phyloP scores from a whole-genome alignment of 306 rosid genomes.

The Medicago arabica region DNA sequence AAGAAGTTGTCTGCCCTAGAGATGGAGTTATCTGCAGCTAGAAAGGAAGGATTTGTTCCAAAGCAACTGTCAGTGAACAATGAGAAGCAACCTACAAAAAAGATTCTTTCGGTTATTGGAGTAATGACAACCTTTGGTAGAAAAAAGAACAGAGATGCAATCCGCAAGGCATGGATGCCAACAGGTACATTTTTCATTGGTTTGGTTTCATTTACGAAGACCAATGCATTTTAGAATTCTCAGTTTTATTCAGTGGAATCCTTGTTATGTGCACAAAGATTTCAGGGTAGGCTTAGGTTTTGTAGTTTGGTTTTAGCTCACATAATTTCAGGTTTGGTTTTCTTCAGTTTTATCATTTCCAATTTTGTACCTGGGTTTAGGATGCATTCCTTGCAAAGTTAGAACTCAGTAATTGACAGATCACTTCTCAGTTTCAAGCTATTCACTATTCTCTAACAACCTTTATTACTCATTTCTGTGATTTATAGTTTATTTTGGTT shows the following conservation, averaged over 20 bases:
- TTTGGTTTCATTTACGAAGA: constrained; percentile 22
- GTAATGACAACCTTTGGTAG: constrained; percentile 69
- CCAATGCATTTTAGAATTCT: constrained; percentile 7
- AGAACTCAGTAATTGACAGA: constrained; percentile 25
- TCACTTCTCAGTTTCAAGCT: constrained; percentile 21
- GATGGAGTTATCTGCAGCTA: constrained; percentile 68
- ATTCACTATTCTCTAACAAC: constrained; percentile 9
- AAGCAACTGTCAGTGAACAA: constrained; percentile 45
- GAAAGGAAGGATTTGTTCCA: constrained; percentile 65
- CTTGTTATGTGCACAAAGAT: constrained; percentile 18
- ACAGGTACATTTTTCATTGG: constrained; percentile 52
- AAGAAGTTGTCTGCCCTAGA: constrained; percentile 63
- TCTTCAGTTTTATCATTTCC: constrained; percentile 29
- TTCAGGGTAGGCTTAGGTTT: constrained; percentile 27
- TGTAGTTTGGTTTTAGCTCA: constrained; percentile 25
- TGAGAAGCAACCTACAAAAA: constrained; percentile 54
- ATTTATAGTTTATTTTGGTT: constrained; percentile 26
- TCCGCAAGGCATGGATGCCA: constrained; percentile 83
- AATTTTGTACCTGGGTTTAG: constrained; percentile 24
- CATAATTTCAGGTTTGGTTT: background rate
- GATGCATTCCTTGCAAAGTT: constrained; percentile 32
- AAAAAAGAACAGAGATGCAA: constrained; percentile 71
- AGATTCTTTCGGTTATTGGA: constrained; percentile 61
- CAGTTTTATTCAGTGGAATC: constrained; percentile 14
- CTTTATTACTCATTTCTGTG: constrained; percentile 13